A percentile compares a stretch with the other conserved stretches of the same genome.
Evolutionary conservation across 1,284 basidiomycete genomes (phyloP).

Genomic region (Neotropicomus parvogracilis): DNA sequence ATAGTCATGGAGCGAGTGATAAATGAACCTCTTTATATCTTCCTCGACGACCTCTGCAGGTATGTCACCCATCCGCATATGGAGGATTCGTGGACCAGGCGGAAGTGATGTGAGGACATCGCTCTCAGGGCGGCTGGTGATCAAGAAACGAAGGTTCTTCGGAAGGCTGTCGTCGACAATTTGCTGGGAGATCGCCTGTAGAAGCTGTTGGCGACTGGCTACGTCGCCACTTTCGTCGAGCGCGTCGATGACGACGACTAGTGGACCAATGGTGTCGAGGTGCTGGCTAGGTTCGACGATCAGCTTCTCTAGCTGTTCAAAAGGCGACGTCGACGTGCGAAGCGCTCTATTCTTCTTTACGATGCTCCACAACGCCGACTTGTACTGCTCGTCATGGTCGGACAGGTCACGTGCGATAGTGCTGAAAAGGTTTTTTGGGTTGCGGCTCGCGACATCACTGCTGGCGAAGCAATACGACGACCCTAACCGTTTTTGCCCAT

Average conservation of each 20-base stretch:
- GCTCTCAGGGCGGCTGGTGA: slow-evolving; percentile 3
- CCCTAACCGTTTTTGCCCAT: neutral
- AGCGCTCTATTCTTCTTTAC: neutral
- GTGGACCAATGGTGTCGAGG: neutral
- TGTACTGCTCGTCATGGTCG: neutral
- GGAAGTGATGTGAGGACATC: neutral
- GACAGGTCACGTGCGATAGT: neutral
- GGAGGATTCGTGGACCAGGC: neutral
- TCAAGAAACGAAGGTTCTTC: slow-evolving; percentile 3
- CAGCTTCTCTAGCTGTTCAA: neutral
- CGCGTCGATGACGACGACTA: neutral
- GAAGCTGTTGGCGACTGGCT: neutral
- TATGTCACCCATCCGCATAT: too few relatives aligned
- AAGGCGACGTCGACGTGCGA: neutral
- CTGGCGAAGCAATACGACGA: neutral
- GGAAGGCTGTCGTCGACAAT: neutral
- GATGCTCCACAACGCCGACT: neutral
- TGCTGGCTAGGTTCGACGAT: neutral
- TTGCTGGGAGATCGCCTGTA: neutral
- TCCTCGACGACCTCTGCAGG: too few relatives aligned
- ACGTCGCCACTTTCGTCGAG: neutral
- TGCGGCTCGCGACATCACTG: neutral
- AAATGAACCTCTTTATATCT: too few relatives aligned
- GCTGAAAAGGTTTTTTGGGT: neutral
- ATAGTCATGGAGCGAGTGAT: too few relatives aligned